Percentiles rank a stretch among this genome's conserved stretches.
These are phyloP conservation scores for Fraxinus sp. DNA, from an alignment of 305 asterid genomes.

Conservation along the genomic window DNA sequence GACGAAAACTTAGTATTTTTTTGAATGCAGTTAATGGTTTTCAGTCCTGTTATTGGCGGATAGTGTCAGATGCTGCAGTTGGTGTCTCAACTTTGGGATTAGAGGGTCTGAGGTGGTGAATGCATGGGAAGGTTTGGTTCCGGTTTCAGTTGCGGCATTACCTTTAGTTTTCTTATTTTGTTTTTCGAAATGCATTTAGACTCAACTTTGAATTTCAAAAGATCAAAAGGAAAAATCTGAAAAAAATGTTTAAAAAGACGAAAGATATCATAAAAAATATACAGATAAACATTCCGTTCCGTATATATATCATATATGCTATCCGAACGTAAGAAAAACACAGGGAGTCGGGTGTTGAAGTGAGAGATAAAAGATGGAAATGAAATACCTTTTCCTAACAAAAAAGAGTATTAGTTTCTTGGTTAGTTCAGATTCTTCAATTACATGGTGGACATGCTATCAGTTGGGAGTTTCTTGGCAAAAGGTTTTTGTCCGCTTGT, in stretches of 20 bases:
- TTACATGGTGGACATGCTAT: not conserved
- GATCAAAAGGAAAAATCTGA: not conserved
- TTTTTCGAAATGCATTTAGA: not conserved
- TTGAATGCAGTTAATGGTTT: slow-evolving; percentile 70
- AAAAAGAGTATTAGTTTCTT: not conserved
- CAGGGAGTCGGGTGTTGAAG: not conserved
- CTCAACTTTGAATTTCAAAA: not conserved
- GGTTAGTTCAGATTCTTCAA: not conserved
- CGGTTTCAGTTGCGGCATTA: not conserved
- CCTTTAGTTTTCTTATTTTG: slow-evolving; percentile 1
- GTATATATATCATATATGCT: not conserved
- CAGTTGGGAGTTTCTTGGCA: not conserved
- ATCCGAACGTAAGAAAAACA: not conserved
- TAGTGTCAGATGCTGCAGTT: slow-evolving; percentile 26
- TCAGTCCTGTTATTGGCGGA: slow-evolving; percentile 43
- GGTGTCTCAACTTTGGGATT: not conserved
- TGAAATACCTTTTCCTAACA: not conserved
- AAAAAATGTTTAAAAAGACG: not conserved
- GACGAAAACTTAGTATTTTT: slow-evolving; percentile 18
- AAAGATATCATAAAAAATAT: not conserved
- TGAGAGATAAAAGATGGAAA: not conserved
- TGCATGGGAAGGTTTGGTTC: not conserved
- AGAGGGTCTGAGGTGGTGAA: not conserved
- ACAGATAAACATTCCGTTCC: not conserved
- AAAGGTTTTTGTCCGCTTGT: not conserved